phyloP scores from a whole-genome alignment of 257 asterid genomes.

The Nyctanthes arbortristis region DNA sequence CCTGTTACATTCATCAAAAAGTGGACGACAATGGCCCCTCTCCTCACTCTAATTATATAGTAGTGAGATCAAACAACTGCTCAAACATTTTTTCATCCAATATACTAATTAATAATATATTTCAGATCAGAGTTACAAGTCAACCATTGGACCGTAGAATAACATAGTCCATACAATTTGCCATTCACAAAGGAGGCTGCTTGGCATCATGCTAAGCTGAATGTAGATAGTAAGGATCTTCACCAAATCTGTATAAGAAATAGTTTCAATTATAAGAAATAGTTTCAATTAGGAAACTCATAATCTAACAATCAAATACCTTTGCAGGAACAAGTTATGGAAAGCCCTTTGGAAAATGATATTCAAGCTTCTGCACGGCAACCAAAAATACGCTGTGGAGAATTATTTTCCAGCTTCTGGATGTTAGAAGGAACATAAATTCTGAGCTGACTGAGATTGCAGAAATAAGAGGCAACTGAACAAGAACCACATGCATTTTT shows the following conservation, averaged over 20 bases:
- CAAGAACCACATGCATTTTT: slow-evolving; percentile 99
- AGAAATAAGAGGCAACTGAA: slow-evolving; percentile 88
- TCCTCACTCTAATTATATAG: too few species aligned
- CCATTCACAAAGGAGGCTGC: too few species aligned
- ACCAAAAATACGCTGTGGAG: slow-evolving; percentile 77
- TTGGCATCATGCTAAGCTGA: too few species aligned
- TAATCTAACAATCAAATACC: slow-evolving; percentile 45
- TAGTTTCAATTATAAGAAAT: too few species aligned
- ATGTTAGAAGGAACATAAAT: slow-evolving; percentile 81
- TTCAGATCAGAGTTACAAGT: neutral
- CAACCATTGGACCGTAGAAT: slow-evolving; percentile 3
- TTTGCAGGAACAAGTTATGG: slow-evolving; percentile 89
- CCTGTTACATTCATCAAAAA: too few species aligned
- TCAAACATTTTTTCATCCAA: too few species aligned
- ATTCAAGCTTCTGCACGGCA: slow-evolving; percentile 85
- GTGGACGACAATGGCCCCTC: too few species aligned
- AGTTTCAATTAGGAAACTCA: slow-evolving; percentile 11
- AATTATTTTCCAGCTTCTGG: slow-evolving; percentile 96
- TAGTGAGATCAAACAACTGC: too few species aligned
- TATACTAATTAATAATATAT: too few species aligned
- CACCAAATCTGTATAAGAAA: too few species aligned
- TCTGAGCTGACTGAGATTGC: slow-evolving; percentile 79
- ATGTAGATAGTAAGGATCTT: too few species aligned
- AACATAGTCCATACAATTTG: too few species aligned
- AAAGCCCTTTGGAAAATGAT: slow-evolving; percentile 85